Percentiles rank a stretch among this genome's conserved stretches.
These are phyloP conservation scores for Taphrina sp. DNA, from an alignment of 1,139 yeast species.

Conservation along the genomic window DNA sequence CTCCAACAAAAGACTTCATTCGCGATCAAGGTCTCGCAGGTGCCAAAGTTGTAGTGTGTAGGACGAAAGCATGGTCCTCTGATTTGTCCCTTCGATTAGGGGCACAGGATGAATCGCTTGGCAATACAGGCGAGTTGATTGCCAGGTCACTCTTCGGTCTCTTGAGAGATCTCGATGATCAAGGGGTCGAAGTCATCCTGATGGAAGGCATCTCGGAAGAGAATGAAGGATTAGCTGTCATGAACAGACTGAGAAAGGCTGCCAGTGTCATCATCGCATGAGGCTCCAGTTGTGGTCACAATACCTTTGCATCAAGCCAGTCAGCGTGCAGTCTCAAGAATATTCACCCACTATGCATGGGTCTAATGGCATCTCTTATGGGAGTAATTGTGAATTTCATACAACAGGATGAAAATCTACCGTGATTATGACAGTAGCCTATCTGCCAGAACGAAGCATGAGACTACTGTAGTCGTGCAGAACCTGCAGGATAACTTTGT, in stretches of 20 bases:
- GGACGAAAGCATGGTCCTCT: slow-evolving; percentile 41
- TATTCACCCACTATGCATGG: too few species aligned
- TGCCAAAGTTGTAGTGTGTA: slow-evolving; percentile 52
- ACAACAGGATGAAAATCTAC: too few species aligned
- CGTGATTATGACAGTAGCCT: too few species aligned
- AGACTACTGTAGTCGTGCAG: too few species aligned
- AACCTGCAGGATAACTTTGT: too few species aligned
- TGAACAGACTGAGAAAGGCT: slow-evolving; percentile 88
- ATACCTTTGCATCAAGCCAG: neutral
- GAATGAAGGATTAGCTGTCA: slow-evolving; percentile 85
- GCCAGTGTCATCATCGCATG: slow-evolving; percentile 54
- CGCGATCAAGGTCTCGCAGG: neutral
- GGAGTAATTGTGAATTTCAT: too few species aligned
- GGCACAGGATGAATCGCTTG: slow-evolving; percentile 6
- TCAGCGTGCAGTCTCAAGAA: neutral
- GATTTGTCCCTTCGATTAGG: neutral
- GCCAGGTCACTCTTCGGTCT: slow-evolving; percentile 70
- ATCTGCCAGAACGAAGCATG: too few species aligned
- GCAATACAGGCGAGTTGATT: slow-evolving; percentile 56
- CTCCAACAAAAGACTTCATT: slow-evolving; percentile 27
- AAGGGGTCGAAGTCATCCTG: slow-evolving; percentile 60
- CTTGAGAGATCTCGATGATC: slow-evolving; percentile 66
- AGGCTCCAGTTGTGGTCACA: neutral
- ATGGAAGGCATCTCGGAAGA: slow-evolving; percentile 71
- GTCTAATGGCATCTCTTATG: too few species aligned